Evolutionary conservation across 257 asterid genomes (phyloP).

Genomic region (Primulina tabacum): DNA sequence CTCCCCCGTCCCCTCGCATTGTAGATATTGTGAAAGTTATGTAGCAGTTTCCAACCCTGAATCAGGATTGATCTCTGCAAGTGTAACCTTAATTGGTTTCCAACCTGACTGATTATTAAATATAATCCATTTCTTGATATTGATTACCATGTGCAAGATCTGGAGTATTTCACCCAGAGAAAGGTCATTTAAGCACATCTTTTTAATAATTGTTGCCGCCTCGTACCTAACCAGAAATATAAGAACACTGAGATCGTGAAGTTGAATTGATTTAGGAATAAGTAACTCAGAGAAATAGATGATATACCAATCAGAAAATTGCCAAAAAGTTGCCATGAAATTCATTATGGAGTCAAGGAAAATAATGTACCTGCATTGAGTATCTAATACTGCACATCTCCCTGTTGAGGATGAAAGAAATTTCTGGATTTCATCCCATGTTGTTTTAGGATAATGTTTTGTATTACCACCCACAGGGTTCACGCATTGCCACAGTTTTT

Average conservation of each 20-base stretch:
- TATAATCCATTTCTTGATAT: conserved; percentile 68
- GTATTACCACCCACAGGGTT: conserved; percentile 58
- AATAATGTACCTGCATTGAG: conserved; percentile 67
- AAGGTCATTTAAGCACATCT: conserved; percentile 59
- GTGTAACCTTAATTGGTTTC: conserved; percentile 69
- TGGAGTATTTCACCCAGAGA: conserved; percentile 78
- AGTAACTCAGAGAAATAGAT: not conserved
- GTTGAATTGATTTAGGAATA: conserved; percentile 10
- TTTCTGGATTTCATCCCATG: conserved; percentile 78
- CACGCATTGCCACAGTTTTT: conserved; percentile 78
- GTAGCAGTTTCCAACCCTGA: conserved; percentile 70
- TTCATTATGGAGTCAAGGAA: not conserved
- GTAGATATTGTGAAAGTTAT: conserved; percentile 29
- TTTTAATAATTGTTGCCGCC: conserved; percentile 76
- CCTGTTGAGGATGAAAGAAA: conserved; percentile 75
- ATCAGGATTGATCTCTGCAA: conserved; percentile 66
- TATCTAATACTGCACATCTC: conserved; percentile 57
- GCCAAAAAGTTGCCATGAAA: conserved; percentile 15
- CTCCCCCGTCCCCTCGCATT: conserved; percentile 37
- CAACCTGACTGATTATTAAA: conserved; percentile 76
- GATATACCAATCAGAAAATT: not conserved
- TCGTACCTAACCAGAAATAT: conserved; percentile 61
- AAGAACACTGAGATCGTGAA: conserved; percentile 26
- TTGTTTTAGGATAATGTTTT: conserved; percentile 46
- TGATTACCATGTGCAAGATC: conserved; percentile 78